Base-by-base conservation (phyloP, 2,329 filamentous ascomycete species). In the Alternaria viburni region DNA sequence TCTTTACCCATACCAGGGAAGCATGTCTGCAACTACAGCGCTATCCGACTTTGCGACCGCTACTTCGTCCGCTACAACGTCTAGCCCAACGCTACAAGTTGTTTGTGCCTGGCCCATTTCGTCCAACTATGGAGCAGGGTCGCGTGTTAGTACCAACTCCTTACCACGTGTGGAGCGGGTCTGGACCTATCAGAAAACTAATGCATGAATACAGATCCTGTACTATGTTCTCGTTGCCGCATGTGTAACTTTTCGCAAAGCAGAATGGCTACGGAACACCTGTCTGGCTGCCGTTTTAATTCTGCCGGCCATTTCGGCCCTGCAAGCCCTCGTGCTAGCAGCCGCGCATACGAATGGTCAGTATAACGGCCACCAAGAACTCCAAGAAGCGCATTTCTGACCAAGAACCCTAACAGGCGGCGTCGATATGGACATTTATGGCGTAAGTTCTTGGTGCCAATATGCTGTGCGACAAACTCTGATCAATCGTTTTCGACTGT, bases 351-450 rank as follows among this genome's bases (percentile, higher is more conserved):
- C 84, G n/a, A 80, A 87, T 61, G 82, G 89, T 89, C 69, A 79
- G 86, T 73, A 57, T 19, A 11, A 32, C n/a, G 50, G 12, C 51
- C 23, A 5, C 46, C 55, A 62, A 64, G 50, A 61, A 43, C 28
- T 44, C 13, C 41, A 43, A 59, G 61, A 66, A 56, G 46, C 28
- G 19, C 64, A 32, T 46, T 45, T 56, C 46, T 63, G 69, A 61
- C 69, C 59, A 25, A 21, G 51, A 57, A 43, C 26, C 30, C 30
- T 36, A 58, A 59, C 62, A 90, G 88, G 81, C 55, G 89, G 87
- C 13, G 84, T 90, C 13, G 89, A 91, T 69, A 87, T 91, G 85
- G 89, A 91, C 68, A 81, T 91, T 4, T 91, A 86, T 60, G 89
- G 89, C 1, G 49, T 52, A 52, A 52, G 49, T 13, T 41, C 30